Evolutionary conservation across 805 yeast species (phyloP).

Genomic region (Myxozyma nipponensis): DNA sequence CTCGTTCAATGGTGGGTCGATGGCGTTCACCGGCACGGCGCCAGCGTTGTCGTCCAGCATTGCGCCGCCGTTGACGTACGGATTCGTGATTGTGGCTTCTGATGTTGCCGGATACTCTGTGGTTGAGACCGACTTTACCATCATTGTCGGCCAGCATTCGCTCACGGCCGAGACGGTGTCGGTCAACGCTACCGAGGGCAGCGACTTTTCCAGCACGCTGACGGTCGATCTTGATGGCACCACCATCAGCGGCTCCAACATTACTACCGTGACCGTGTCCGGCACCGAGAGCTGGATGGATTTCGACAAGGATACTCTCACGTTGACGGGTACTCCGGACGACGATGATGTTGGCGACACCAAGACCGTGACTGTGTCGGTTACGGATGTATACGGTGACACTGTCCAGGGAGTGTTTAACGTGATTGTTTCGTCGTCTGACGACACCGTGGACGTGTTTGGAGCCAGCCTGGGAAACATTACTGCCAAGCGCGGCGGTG

Average conservation of each 20-base stretch:
- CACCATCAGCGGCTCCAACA: constrained; percentile 46
- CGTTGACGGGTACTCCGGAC: constrained; percentile 68
- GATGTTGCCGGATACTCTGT: constrained; percentile 74
- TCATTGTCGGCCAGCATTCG: constrained; percentile 85
- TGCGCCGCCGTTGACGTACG: constrained; percentile 78
- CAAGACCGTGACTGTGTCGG: constrained; percentile 41
- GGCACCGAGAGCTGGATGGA: constrained; percentile 70
- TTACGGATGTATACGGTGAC: constrained; percentile 40
- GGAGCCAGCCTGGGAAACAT: constrained; percentile 48
- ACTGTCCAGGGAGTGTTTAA: constrained; percentile 30
- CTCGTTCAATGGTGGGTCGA: constrained; percentile 53
- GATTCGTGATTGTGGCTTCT: constrained; percentile 70
- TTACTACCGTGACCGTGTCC: constrained; percentile 50
- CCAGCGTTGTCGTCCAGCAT: constrained; percentile 80
- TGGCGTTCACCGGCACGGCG: constrained; percentile 80
- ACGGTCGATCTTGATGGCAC: constrained; percentile 57
- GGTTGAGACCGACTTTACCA: constrained; percentile 61
- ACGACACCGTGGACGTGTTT: constrained; percentile 41
- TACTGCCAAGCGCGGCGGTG: constrained; percentile 42
- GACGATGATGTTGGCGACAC: constrained; percentile 34
- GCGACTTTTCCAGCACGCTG: constrained; percentile 49
- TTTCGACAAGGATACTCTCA: constrained; percentile 55
- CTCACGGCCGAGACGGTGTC: constrained; percentile 60
- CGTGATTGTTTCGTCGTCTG: constrained; percentile 14
- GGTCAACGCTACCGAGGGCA: constrained; percentile 66